Percentiles rank a stretch among this genome's conserved stretches.
phyloP scores from a whole-genome alignment of 225 moss, liverwort and hornwort genomes.

The Marchantia paleacea region DNA sequence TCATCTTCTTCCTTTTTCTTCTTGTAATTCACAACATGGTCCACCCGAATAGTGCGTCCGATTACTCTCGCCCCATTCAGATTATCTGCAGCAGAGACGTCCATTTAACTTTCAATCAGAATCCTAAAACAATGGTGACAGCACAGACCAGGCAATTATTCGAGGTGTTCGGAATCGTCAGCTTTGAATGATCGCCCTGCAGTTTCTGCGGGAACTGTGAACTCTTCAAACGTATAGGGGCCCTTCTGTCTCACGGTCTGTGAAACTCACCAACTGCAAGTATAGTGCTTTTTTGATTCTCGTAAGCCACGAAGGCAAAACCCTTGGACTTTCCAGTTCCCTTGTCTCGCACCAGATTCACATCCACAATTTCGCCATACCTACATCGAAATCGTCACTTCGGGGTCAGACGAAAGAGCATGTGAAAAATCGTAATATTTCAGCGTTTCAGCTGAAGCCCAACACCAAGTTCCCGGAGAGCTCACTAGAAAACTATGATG shows the following conservation, averaged over 20 bases:
- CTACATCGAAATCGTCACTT: conserved; percentile 37
- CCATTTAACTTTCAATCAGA: neutral
- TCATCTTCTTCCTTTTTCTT: conserved; percentile 92
- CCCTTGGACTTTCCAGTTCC: conserved; percentile 93
- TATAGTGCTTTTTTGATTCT: conserved; percentile 93
- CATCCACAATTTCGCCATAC: conserved; percentile 93
- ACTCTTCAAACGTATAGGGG: neutral
- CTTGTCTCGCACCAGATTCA: conserved; percentile 91
- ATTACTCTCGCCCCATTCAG: conserved; percentile 81
- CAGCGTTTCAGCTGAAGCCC: no score
- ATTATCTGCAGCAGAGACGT: conserved; percentile 60
- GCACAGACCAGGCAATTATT: neutral
- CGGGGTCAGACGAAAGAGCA: neutral
- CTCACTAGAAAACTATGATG: no score
- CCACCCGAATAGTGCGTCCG: conserved; percentile 86
- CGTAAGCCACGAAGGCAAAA: conserved; percentile 93
- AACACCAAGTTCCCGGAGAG: no score
- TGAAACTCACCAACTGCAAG: conserved; percentile 79
- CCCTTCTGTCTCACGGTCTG: neutral
- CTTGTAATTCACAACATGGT: conserved; percentile 95
- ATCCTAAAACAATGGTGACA: neutral
- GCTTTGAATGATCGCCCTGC: no score
- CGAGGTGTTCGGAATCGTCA: neutral
- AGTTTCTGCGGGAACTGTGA: neutral
- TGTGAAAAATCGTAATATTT: neutral